Evolutionary conservation across 345 rosid genomes (phyloP), one percentile per base, ranked within the genome.

Genomic region (Kandelia obovata): DNA sequence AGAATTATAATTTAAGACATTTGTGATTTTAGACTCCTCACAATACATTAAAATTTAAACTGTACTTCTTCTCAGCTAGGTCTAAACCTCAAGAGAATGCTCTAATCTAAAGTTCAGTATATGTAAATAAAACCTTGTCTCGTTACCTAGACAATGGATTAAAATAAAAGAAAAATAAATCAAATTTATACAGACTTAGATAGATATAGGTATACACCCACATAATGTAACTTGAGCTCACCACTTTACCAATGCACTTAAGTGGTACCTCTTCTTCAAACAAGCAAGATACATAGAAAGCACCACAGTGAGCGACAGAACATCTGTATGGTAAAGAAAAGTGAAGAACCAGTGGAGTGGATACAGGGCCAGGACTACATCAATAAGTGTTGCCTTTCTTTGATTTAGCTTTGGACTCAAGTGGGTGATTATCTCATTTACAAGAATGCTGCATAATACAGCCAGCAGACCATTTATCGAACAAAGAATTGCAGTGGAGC

Each of bases 341-440:
- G 89, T 81, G 85, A 90, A 92, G 85, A 95, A 92, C 94, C 96
- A 95, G 57, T 95, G 97, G 52, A 95, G 88, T 37, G 98, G 99
- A 66, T 92, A 90, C 75, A 85, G 75, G 52, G 94, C 77, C 68
- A 89, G 75, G 79, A 87, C 83, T 56, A 83, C 73, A 0, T 96
- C 83, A 66, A 75, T 67, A 35, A 86, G 47, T 31, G 92, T 76
- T 47, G 87, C 94, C 67, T 78, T 89, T 71, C 85, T 78, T 73
- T 83, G 87, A 56, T 74, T 83, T 53, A 90, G 72, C 61, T 65
- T 46, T 0, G 97, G 97, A 70, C 85, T 86, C 85, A 89, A 72
- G 72, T 71, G 81, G 49, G 55, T 74, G 64, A 85, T 77, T 56
- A 92, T 85, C 87, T 95, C 98, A 65, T 75, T 89, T 23, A 85